Percentiles rank a stretch among this genome's conserved stretches.
Evolutionary conservation across 176 grass and related monocot genomes (phyloP).

Genomic region (Carex myosuroides): DNA sequence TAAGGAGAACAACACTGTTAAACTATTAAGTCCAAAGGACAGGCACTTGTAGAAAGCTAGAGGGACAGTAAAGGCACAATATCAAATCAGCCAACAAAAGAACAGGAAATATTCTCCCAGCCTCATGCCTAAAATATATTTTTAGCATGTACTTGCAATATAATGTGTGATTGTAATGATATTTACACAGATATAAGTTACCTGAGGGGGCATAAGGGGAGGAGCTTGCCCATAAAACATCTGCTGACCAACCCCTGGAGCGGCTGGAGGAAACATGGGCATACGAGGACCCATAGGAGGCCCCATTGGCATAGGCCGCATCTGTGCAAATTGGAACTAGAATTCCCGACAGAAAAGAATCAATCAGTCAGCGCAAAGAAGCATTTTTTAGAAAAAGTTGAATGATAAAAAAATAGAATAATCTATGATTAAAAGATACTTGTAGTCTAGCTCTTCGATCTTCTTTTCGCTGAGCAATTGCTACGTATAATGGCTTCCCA

Average conservation of each 20-base stretch:
- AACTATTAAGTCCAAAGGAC: not conserved
- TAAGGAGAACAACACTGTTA: conserved; percentile 8
- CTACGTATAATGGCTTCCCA: conserved; percentile 88
- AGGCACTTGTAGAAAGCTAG: conserved; percentile 16
- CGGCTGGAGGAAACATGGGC: conserved; percentile 67
- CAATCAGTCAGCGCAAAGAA: conserved; percentile 3
- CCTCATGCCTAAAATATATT: not conserved
- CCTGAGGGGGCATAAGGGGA: conserved; percentile 66
- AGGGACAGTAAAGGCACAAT: not conserved
- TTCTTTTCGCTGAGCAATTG: conserved; percentile 92
- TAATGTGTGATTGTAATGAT: conserved; percentile 2
- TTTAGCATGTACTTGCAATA: not conserved
- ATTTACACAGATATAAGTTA: conserved; percentile 12
- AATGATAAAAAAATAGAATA: not conserved
- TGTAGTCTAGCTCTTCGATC: conserved; percentile 82
- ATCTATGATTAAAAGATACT: conserved; percentile 29
- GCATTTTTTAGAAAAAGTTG: not conserved
- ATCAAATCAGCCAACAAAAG: conserved; percentile 5
- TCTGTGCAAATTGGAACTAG: conserved; percentile 81
- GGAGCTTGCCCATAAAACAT: conserved; percentile 89
- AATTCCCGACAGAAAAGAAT: conserved; percentile 8
- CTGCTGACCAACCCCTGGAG: conserved; percentile 59
- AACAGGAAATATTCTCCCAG: not conserved
- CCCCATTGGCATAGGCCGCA: conserved; percentile 64
- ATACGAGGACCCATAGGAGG: conserved; percentile 60